Base-by-base conservation (phyloP, 768 basidiomycete genomes). In the Lactarius deliciosus region DNA sequence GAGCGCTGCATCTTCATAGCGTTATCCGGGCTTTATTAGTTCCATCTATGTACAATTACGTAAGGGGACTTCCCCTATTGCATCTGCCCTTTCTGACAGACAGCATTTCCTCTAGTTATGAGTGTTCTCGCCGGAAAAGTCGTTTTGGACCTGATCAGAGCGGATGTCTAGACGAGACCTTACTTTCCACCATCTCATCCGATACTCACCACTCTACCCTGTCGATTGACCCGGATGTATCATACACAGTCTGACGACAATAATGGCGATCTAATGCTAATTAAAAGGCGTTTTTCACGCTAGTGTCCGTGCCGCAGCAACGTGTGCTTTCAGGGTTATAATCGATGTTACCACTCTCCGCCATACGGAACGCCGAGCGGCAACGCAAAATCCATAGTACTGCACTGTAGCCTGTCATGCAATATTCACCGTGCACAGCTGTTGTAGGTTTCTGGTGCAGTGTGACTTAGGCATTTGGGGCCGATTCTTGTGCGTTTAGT, bases 91-190 rank as follows among this genome's bases (percentile, higher is more conserved):
- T 57, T 25, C 50, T 68, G 61, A 69, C 30, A 25, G 61, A 69
- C 30, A 25, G 18, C 4, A 36, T 56, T 4, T 25, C 40, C 28
- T 16, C 20, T 40, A 69, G 69, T 20, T 54, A 56, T 68, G 13
- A 1, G 0, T 7, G 0, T 45, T 25, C 28, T 54, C 13, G 56
- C 69, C 7, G 66, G 58, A 28, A 69, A 69, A 20, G 59, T 57
- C 41, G 61, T 58, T 22, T 54, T 22, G 25, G 66, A 68, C 38
- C 38, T 61, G 30, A 16, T 69, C 22, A 64, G 9, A n/a, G 66
- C 1, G 34, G 59, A 45, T 58, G n/a, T 68, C 36, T 69, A 41
- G 60, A 11, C 40, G 53, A 20, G 18, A 18, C 16, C 54, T 18
- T 55, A 0, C 28, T 20, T 55, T 15, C 25, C 54, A 20, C n/a